Base-by-base conservation (phyloP, 2,329 filamentous ascomycete genomes). In the Fusarium coicis region DNA sequence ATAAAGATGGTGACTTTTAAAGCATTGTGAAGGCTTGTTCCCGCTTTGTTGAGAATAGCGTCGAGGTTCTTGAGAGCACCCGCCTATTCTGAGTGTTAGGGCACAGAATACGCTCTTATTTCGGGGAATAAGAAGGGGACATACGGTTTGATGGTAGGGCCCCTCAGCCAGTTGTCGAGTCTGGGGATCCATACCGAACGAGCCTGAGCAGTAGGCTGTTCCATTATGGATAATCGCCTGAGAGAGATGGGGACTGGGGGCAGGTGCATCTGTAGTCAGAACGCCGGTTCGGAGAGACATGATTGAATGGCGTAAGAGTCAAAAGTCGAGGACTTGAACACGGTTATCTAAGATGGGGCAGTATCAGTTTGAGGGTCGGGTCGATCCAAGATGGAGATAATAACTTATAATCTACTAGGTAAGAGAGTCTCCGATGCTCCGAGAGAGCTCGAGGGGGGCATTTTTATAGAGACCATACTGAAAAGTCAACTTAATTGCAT, bases 101-200 rank as follows among this genome's bases (percentile, higher is more conserved):
- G 15, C 7, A 32, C 7, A 15, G 1, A 18, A 1, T 11, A 0
- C 1, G 2, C 10, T 6, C 10, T 4, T 12, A 36, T 3, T 0
- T 14, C 7, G 4, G 46, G 28, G 7, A 2, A 11, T 5, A 15
- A 9, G 15, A 23, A 34, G 15, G 7, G 19, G 42, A 37, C 57
- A 26, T 9, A 42, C 36, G 11, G 47, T 60, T 19, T 60, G 57
- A 5, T 34, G 36, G 14, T 60, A 60, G 18, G 57, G 57, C 1
- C 57, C 47, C 10, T 60, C 36, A 11, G 57, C 57, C 7, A 60
- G 37, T 39, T 60, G 57, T 34, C 57, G 47, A 32, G 57, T 42
- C 57, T 55, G 28, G 2, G 47, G 36, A 19, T 54, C 47, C 36
- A 60, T 32, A 5, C 57, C 57, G 7, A 55, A 26, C 5, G 46